Base-by-base conservation (phyloP, 176 grass and related monocot species). In the Phoenix roebelenii region DNA sequence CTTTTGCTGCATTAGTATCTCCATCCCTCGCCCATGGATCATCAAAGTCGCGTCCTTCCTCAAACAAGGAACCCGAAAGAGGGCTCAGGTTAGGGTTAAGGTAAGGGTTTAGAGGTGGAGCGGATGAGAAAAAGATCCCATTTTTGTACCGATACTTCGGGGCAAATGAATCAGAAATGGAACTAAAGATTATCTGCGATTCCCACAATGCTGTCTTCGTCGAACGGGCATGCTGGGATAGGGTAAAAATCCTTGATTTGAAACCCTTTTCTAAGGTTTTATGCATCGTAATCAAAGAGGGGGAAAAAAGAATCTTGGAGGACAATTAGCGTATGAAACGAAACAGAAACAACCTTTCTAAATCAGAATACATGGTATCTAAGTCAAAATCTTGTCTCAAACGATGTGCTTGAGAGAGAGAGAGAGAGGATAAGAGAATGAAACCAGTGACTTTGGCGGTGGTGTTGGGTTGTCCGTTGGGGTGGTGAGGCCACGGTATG, bases 201-300 rank as follows among this genome's bases (percentile, higher is more conserved):
- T 23, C 19, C 22, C 19, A 5, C 23, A 22, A 20, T 56, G 54
- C 54, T 56, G 22, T 14, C 3, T 22, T 56, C 14, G 18, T 56
- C 22, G 57, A 28, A 16, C 7, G 12, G 16, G 9, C 15, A 60
- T 60, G 23, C 16, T 32, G 25, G 23, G 35, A 44, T 44, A n/a
- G 50, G 18, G n/a, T 17, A 23, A 64, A 14, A 5, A 64, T 12
- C 5, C 10, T 64, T 2, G 44, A 50, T 50, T 64, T 64, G n/a
- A 64, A 50, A 64, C 18, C 12, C 39, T 18, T 64, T 49, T 23
- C 61, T 51, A 64, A 35, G 61, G 39, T 64, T 64, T 64, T 64
- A 64, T 0, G 61, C 61, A 64, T 64, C 61, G 18, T 25, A 64
- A 28, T 30, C 25, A 1, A 23, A 60, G 25, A 60, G 25, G 14